These are phyloP conservation scores for Marchantia paleacea DNA, from an alignment of 225 moss, liverwort and hornwort genomes.

Conservation along the genomic window DNA sequence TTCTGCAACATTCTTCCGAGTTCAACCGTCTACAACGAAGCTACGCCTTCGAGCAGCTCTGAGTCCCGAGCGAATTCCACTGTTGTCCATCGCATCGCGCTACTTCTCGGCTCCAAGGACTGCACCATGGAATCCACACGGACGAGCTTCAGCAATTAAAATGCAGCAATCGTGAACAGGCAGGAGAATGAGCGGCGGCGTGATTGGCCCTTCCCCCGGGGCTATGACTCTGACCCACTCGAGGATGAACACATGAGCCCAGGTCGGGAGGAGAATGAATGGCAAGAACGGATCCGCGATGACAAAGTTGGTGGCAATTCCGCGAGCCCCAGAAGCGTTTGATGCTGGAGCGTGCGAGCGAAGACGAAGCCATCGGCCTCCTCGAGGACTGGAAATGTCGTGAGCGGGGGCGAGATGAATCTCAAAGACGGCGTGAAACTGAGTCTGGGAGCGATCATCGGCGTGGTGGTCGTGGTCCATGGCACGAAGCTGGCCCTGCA, in stretches of 20 bases:
- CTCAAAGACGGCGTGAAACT: constrained; percentile 34
- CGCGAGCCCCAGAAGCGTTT: not conserved
- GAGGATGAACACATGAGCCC: not conserved
- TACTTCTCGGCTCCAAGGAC: not conserved
- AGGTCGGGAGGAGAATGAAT: not conserved
- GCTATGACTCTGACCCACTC: not conserved
- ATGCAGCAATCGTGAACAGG: not conserved
- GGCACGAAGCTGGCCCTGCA: constrained; percentile 34
- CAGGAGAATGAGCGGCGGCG: not conserved
- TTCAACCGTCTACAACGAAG: not conserved
- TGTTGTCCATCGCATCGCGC: not conserved
- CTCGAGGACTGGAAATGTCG: not conserved
- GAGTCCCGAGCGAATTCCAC: not conserved
- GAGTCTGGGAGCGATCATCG: constrained; percentile 38
- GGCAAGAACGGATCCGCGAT: not conserved
- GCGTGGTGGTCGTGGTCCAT: constrained; percentile 37
- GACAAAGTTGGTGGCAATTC: not conserved
- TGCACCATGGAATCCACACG: not conserved
- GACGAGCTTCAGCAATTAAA: not conserved
- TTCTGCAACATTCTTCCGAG: not conserved
- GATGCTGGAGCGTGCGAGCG: not conserved
- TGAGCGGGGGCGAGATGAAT: constrained; percentile 14
- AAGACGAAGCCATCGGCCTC: not conserved
- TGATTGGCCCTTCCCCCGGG: not conserved
- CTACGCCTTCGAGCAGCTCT: not conserved